Evolutionary conservation across 257 asterid genomes (phyloP).

Genomic region (Solanum sparsipilum): DNA sequence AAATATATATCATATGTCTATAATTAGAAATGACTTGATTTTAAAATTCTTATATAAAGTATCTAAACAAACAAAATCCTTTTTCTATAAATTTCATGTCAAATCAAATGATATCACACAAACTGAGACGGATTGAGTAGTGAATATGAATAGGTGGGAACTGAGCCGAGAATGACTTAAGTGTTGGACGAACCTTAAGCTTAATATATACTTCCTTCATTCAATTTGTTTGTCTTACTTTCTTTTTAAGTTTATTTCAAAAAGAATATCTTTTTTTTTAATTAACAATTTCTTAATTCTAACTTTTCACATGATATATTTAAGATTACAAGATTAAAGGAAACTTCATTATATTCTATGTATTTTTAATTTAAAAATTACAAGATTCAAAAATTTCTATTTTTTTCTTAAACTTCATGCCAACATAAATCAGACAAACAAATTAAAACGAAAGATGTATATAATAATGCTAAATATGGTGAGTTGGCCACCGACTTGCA

Average conservation of each 20-base stretch:
- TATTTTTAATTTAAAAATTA: not conserved
- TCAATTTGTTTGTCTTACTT: not conserved
- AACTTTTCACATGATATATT: too few species aligned
- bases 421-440: not conserved
- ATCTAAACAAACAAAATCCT: not conserved
- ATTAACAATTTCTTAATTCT: too few species aligned
- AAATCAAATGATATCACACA: not conserved
- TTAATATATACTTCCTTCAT: not conserved
- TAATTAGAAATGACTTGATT: not conserved
- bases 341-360: not conserved
- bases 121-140: too few species aligned
- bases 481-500: not conserved
- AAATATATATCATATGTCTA: not conserved
- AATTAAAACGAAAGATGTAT: not conserved
- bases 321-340: too few species aligned
- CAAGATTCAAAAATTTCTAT: accelerated
- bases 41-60: not conserved
- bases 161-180: too few species aligned
- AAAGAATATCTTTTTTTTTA: too few species aligned
- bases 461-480: not conserved
- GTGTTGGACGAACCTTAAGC: too few species aligned
- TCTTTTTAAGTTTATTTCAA: not conserved
- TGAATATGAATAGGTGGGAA: too few species aligned
- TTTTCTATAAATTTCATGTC: too few species aligned
- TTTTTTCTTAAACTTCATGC: accelerated